phyloP scores from a whole-genome alignment of 768 basidiomycete species.

The Naganishia onofrii region DNA sequence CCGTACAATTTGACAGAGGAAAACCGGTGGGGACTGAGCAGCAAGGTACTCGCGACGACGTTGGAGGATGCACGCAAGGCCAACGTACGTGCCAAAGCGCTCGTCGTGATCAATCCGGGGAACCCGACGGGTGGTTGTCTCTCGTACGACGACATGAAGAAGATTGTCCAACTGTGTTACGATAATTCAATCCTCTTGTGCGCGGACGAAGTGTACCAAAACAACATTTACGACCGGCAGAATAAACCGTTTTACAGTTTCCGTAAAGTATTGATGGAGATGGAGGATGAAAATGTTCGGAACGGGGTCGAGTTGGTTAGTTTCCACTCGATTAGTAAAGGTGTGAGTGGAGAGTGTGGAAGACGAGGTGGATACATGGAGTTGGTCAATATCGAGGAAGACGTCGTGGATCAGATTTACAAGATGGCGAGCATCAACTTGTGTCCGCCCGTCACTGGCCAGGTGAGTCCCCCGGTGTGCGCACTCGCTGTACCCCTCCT shows the following conservation, averaged over 20 bases:
- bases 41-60: slow-evolving; percentile 64
- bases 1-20: slow-evolving; percentile 87
- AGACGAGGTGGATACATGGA: slow-evolving; percentile 97
- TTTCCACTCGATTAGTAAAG: slow-evolving; percentile 97
- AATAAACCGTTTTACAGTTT: slow-evolving; percentile 83
- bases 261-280: slow-evolving; percentile 74
- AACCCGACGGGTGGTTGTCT: slow-evolving; percentile 93
- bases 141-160: slow-evolving; percentile 65
- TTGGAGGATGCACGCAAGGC: slow-evolving; percentile 65
- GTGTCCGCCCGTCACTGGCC: slow-evolving; percentile 81
- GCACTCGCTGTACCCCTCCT: not conserved
- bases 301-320: slow-evolving; percentile 71
- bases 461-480: slow-evolving; percentile 38
- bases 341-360: slow-evolving; percentile 92
- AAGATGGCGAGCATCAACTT: slow-evolving; percentile 91
- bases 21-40: slow-evolving; percentile 76
- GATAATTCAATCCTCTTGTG: slow-evolving; percentile 79
- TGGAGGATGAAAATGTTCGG: slow-evolving; percentile 59
- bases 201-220: slow-evolving; percentile 98
- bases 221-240: slow-evolving; percentile 69
- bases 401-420: slow-evolving; percentile 81
- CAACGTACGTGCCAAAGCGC: slow-evolving; percentile 68
- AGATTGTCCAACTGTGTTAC: slow-evolving; percentile 80
- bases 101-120: slow-evolving; percentile 97
- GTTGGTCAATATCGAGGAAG: slow-evolving; percentile 72